These are phyloP conservation scores for Cynanchum wilfordii DNA, from an alignment of 257 asterid genomes.

Conservation along the genomic window DNA sequence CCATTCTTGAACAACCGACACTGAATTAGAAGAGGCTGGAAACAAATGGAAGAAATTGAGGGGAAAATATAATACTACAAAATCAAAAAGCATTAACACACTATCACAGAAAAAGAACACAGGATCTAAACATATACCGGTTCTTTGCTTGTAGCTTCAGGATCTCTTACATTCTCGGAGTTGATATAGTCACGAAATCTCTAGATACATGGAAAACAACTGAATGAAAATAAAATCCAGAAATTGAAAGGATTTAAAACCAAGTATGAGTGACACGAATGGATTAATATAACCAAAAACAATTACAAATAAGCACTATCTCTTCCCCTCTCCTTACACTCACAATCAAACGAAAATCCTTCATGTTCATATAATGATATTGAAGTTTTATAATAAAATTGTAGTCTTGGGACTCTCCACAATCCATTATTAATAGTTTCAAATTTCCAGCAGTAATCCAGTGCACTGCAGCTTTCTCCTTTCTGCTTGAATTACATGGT, in stretches of 20 bases:
- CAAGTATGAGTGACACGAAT: neutral
- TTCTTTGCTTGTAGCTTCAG: conserved; percentile 34
- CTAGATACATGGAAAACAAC: conserved; percentile 5
- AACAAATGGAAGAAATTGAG: conserved; percentile 13
- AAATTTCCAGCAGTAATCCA: neutral
- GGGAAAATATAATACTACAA: neutral
- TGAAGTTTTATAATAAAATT: neutral
- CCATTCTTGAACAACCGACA: conserved; percentile 76
- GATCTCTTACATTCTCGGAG: conserved; percentile 22
- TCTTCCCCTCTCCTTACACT: neutral
- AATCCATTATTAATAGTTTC: neutral
- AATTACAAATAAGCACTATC: neutral
- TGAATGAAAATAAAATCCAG: neutral
- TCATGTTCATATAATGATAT: neutral
- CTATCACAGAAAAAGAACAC: neutral
- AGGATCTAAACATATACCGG: conserved; percentile 34
- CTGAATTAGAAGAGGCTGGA: conserved; percentile 80
- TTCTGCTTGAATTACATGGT: neutral
- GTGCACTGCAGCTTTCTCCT: neutral
- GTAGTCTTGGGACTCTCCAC: neutral
- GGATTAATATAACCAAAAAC: neutral
- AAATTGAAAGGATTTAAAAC: neutral
- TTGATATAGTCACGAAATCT: conserved; percentile 9
- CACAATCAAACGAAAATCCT: neutral
- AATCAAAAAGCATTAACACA: neutral